Conservation (phyloP, 2,329 filamentous ascomycete species). For the Microthyrium microscopicum region DNA sequence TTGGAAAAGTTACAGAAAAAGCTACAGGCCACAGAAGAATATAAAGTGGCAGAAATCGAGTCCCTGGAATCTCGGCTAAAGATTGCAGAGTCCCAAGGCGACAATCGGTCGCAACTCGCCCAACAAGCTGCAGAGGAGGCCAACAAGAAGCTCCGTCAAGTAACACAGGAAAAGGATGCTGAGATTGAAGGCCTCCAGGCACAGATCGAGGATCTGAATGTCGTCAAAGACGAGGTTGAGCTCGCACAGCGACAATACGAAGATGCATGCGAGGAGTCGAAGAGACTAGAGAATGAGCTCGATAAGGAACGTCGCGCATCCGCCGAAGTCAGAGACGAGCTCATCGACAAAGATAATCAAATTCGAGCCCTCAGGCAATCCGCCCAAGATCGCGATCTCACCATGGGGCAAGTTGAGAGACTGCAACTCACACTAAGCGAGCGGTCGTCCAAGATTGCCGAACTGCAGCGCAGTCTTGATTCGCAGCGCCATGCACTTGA, state of each 20-base stretch:
- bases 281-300: slow-evolving; percentile 16
- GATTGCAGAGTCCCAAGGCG: slow-evolving; percentile 23
- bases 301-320: slow-evolving; percentile 18
- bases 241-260: slow-evolving; percentile 18
- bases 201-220: slow-evolving; percentile 19
- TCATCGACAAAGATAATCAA: slow-evolving; percentile 19
- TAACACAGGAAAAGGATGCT: slow-evolving; percentile 21
- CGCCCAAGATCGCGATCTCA: slow-evolving; percentile 8
- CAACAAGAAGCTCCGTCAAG: slow-evolving; percentile 20
- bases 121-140: slow-evolving; percentile 23
- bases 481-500: slow-evolving; percentile 15
- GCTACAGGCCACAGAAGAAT: slow-evolving; percentile 16
- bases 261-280: slow-evolving; percentile 19
- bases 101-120: slow-evolving; percentile 23
- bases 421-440: slow-evolving; percentile 16
- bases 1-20: slow-evolving; percentile 17
- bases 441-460: slow-evolving; percentile 18
- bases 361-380: slow-evolving; percentile 16
- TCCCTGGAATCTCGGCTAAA: slow-evolving; percentile 23
- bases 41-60: slow-evolving; percentile 24
- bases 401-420: slow-evolving; percentile 17
- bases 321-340: slow-evolving; percentile 14
- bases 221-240: slow-evolving; percentile 20
- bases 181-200: slow-evolving; percentile 21
- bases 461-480: slow-evolving; percentile 18